Percentiles rank a stretch among this genome's conserved stretches.
Evolutionary conservation across 2,329 filamentous ascomycete species (phyloP).

Genomic region (Pestalotiopsis sp.): DNA sequence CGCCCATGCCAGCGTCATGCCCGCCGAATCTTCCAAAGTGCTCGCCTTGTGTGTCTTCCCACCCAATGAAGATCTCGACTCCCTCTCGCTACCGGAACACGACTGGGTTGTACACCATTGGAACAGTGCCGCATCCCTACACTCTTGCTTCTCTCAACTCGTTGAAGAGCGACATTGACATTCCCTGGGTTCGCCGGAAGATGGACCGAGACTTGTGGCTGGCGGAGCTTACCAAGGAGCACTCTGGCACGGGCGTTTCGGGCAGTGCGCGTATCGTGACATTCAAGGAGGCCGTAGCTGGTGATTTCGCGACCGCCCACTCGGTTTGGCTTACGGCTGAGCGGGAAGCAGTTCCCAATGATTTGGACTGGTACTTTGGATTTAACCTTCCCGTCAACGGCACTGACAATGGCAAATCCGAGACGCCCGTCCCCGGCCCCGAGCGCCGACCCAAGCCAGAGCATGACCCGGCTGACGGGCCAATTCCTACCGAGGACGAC

Average conservation of each 20-base stretch:
- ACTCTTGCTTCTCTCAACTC: slow-evolving; percentile 73
- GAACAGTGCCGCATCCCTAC: slow-evolving; percentile 88
- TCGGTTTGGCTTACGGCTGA: slow-evolving; percentile 84
- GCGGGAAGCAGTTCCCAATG: slow-evolving; percentile 57
- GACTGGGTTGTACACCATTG: slow-evolving; percentile 77
- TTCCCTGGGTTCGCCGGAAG: slow-evolving; percentile 67
- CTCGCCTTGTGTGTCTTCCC: slow-evolving; percentile 69
- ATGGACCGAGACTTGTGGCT: slow-evolving; percentile 82
- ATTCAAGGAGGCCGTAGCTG: slow-evolving; percentile 83
- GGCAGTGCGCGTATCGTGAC: slow-evolving; percentile 68
- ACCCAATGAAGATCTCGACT: slow-evolving; percentile 68
- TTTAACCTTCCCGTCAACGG: slow-evolving; percentile 72
- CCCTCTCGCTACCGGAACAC: slow-evolving; percentile 72
- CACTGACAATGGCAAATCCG: slow-evolving; percentile 54
- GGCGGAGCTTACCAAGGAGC: slow-evolving; percentile 67
- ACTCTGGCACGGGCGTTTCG: slow-evolving; percentile 66
- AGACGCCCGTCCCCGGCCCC: slow-evolving; percentile 61
- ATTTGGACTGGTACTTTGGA: slow-evolving; percentile 88
- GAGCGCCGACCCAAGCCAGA: slow-evolving; percentile 57
- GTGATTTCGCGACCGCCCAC: slow-evolving; percentile 62
- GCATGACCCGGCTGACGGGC: slow-evolving; percentile 50
- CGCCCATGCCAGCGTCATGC: slow-evolving; percentile 75
- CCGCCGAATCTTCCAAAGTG: slow-evolving; percentile 81
- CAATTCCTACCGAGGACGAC: slow-evolving; percentile 54
- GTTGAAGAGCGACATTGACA: slow-evolving; percentile 62